Percentiles rank a stretch among this genome's conserved stretches.
Evolutionary conservation across 192 early-diverging fungal species (phyloP).

Genomic region (Entomortierella parvispora): DNA sequence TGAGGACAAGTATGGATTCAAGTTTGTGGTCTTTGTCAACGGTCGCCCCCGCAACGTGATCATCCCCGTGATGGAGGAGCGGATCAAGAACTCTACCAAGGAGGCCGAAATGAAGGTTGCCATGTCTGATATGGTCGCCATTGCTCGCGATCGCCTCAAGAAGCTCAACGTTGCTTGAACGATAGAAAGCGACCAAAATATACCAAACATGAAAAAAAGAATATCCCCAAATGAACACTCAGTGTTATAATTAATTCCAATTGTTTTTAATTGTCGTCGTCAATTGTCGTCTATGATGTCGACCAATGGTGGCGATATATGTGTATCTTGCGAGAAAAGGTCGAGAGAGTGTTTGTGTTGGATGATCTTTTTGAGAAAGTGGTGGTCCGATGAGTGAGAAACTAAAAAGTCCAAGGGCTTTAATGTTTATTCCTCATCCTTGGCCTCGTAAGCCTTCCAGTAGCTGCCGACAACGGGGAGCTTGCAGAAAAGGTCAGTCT

Average conservation of each 20-base stretch:
- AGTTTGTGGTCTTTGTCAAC: slow-evolving; percentile 86
- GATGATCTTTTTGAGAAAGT: not conserved
- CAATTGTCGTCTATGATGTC: not conserved
- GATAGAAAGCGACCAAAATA: too few species aligned
- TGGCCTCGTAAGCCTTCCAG: slow-evolving; percentile 53
- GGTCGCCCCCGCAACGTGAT: slow-evolving; percentile 78
- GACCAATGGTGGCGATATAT: not conserved
- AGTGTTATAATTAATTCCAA: not conserved
- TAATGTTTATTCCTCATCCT: slow-evolving; percentile 57
- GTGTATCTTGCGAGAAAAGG: not conserved
- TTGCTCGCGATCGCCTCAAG: slow-evolving; percentile 81
- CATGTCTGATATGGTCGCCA: slow-evolving; percentile 80
- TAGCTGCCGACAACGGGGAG: slow-evolving; percentile 47
- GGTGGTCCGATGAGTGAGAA: too few species aligned
- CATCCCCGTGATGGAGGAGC: slow-evolving; percentile 78
- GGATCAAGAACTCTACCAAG: slow-evolving; percentile 68
- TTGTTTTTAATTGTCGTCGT: not conserved
- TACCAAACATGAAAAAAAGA: too few species aligned
- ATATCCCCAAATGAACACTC: too few species aligned
- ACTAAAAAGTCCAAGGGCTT: too few species aligned
- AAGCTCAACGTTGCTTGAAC: slow-evolving; percentile 61
- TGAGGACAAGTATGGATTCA: slow-evolving; percentile 81
- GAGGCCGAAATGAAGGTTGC: slow-evolving; percentile 76
- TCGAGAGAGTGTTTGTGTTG: not conserved
- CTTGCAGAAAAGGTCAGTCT: slow-evolving; percentile 54